Percentiles rank a stretch among this genome's conserved stretches.
Evolutionary conservation across 1,284 basidiomycete species (phyloP).

Genomic region (Trichosporon sp.): DNA sequence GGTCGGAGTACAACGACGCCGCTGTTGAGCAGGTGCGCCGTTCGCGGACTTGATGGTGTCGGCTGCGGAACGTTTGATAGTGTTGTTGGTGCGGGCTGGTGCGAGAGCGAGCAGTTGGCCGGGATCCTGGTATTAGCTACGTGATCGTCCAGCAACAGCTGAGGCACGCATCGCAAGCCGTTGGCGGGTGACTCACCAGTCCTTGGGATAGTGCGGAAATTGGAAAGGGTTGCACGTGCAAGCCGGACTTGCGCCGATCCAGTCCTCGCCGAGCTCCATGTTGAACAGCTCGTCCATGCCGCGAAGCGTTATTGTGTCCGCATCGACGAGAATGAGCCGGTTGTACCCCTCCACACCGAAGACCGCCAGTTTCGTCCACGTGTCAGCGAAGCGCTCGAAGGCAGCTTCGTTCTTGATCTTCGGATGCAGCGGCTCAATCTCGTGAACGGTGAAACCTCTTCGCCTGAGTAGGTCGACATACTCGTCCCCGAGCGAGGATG

Average conservation of each 20-base stretch:
- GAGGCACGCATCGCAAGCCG: not conserved
- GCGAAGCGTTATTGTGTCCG: constrained; percentile 79
- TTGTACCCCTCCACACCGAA: constrained; percentile 73
- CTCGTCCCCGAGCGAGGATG: constrained; percentile 57
- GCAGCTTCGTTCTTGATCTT: constrained; percentile 46
- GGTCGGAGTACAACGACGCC: constrained; percentile 85
- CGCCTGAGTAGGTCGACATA: constrained; percentile 56
- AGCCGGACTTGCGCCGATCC: constrained; percentile 79
- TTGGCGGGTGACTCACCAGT: constrained; percentile 62
- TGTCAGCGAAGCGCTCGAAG: constrained; percentile 64
- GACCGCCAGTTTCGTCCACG: constrained; percentile 82
- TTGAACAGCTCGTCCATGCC: constrained; percentile 92
- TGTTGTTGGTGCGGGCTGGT: constrained; percentile 55
- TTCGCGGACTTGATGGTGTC: constrained; percentile 57
- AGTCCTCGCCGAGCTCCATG: constrained; percentile 58
- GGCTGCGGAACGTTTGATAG: constrained; percentile 49
- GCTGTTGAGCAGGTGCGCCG: constrained; percentile 75
- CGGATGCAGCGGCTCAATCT: constrained; percentile 62
- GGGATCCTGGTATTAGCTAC: constrained; percentile 60
- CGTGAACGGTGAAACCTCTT: constrained; percentile 55
- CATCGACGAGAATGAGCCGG: constrained; percentile 78
- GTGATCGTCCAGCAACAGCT: not conserved
- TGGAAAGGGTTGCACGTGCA: constrained; percentile 90
- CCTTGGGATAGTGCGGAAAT: constrained; percentile 73
- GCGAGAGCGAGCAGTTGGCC: constrained; percentile 76